These are phyloP conservation scores for Monotropa hypopitys DNA, from an alignment of 179 eudicot species.

Conservation along the genomic window DNA sequence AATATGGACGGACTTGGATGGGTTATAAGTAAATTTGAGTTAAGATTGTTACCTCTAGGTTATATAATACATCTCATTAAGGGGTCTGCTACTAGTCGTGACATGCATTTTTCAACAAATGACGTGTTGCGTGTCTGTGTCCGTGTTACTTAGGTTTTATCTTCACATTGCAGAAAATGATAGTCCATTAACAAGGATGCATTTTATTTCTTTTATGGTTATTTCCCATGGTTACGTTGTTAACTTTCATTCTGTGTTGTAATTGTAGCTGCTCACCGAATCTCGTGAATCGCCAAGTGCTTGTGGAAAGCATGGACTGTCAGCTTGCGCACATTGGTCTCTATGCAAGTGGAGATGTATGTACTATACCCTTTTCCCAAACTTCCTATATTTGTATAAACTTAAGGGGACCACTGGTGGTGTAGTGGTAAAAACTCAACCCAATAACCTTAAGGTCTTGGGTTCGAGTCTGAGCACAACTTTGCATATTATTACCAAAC, in stretches of 20 bases:
- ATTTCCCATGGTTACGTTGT: background rate
- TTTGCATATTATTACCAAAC: too few species aligned
- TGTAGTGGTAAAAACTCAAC: too few species aligned
- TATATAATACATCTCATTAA: background rate
- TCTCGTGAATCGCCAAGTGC: conserved; percentile 68
- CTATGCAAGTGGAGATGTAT: conserved; percentile 81
- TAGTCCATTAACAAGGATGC: background rate
- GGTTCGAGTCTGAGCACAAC: too few species aligned
- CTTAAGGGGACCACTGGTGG: background rate
- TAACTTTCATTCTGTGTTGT: conserved; percentile 13
- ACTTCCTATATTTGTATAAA: background rate
- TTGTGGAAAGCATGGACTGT: conserved; percentile 88
- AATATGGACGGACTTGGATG: too few species aligned
- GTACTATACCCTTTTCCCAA: conserved; percentile 14
- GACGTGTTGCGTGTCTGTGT: background rate
- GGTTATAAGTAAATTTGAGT: too few species aligned
- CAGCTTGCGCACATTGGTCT: conserved; percentile 74
- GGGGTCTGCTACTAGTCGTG: background rate
- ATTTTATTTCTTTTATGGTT: background rate
- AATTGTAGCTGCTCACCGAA: conserved; percentile 81
- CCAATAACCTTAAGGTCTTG: too few species aligned
- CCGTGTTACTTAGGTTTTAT: background rate
- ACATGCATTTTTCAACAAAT: background rate
- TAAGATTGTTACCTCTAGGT: too few species aligned
- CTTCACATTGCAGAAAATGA: background rate